Base-by-base conservation (phyloP, 106 monocot genomes). In the Dactylorhiza incarnata region DNA sequence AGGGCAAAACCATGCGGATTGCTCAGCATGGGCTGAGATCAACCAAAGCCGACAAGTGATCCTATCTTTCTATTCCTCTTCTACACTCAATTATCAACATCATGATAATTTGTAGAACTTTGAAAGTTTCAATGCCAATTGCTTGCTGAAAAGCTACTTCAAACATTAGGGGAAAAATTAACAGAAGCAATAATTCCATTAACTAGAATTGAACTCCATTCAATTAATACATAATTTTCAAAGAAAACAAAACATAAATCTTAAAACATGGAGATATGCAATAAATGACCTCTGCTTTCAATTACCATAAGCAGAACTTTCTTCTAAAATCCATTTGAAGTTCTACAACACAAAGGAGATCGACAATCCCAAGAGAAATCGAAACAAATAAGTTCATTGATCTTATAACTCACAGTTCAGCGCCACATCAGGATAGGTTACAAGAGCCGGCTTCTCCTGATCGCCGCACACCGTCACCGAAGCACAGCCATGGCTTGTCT, bases 341-440 rank as follows among this genome's bases (percentile, higher is more conserved):
- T 54, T 54, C 17, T 16, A 54, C 54, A 15, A 15, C 0, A 54
- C 2, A 54, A 54, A 9, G 11, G 12, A 53, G 16, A 53, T 3
- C 7, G 12, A 5, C 0, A 54, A 54, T 12, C 15, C 15, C 15
- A 58, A 17, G 58, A 58, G 20, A 1, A 5, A 58, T 12, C 9
- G 58, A 20, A 58, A 19, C 7, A 20, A 6, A 58, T 6, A 20
- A 20, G 20, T 51, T 9, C 9, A 14, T 51, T 51, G 9, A 51
- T 55, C 7, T 58, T 12, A 19, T 0, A 66, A 77, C 93, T 88
- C 79, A 94, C 93, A 77, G 70, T 94, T 94, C 76, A 94, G 76
- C 53, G 90, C 93, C 37, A 94, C 70, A 79, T 94, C 93, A 20
- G 93, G 90, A 75, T 94, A 94, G 24, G 93, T 90, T 73, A 94